A percentile compares a stretch with the other conserved stretches of the same genome.
Conservation (phyloP, 116 monocot genomes). For the Cymodocea nodosa region DNA sequence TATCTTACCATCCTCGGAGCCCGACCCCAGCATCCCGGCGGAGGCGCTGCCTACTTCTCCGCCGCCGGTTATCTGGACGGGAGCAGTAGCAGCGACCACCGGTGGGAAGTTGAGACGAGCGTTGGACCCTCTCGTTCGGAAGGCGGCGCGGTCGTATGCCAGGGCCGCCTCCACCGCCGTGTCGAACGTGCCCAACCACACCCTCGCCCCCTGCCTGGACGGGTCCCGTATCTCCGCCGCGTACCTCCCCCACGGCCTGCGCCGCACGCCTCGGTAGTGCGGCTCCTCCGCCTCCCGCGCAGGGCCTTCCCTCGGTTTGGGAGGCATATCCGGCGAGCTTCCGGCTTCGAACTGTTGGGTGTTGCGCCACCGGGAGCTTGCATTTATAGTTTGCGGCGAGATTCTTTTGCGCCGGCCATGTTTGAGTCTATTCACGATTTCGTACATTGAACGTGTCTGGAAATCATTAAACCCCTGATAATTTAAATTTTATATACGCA, state of each 20-base stretch:
- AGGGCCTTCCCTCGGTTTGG: too few relatives aligned
- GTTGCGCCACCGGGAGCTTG: too few relatives aligned
- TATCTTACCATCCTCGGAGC: background rate
- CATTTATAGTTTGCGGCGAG: too few relatives aligned
- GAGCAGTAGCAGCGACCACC: background rate
- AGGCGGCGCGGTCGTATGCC: constrained; percentile 1
- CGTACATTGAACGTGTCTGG: too few relatives aligned
- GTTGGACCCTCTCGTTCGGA: background rate
- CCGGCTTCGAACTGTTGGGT: too few relatives aligned
- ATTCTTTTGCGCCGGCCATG: too few relatives aligned
- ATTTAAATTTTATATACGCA: too few relatives aligned
- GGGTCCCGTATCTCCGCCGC: constrained; percentile 1
- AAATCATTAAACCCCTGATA: too few relatives aligned
- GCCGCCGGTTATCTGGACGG: background rate
- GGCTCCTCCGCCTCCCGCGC: too few relatives aligned
- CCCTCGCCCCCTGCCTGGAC: background rate
- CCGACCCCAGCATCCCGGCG: background rate
- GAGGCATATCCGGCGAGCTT: too few relatives aligned
- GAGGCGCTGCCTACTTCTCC: background rate
- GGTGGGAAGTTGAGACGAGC: constrained; percentile 1
- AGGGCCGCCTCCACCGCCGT: background rate
- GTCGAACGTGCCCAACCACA: background rate
- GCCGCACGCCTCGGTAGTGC: background rate
- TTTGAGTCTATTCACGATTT: too few relatives aligned
- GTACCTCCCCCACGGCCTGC: constrained; percentile 2